These are phyloP conservation scores for Fusarium sp. DNA, from an alignment of 2,329 filamentous ascomycete genomes.

Conservation along the genomic window DNA sequence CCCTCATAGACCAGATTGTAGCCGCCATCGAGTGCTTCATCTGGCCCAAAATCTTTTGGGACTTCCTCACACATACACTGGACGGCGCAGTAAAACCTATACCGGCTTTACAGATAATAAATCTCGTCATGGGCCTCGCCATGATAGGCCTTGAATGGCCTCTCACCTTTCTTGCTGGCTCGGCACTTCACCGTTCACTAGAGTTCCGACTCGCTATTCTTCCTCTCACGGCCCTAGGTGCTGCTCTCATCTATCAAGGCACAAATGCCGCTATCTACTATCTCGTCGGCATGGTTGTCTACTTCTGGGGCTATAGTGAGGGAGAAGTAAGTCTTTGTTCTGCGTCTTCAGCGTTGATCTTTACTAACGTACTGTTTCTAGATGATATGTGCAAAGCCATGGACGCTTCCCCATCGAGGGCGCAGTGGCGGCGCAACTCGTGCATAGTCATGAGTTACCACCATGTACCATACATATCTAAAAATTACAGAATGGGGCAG, in stretches of 20 bases:
- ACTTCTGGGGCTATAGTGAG: conserved; percentile 98
- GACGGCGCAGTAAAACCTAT: conserved; percentile 88
- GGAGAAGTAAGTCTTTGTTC: conserved; percentile 80
- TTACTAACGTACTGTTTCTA: conserved; percentile 52
- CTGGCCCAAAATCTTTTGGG: conserved; percentile 99
- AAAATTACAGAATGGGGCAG: conserved; percentile 25
- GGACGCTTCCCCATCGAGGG: conserved; percentile 75
- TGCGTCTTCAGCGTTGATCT: not conserved
- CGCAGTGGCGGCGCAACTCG: conserved; percentile 48
- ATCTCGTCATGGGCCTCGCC: conserved; percentile 84
- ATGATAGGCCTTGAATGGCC: conserved; percentile 95
- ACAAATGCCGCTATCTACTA: conserved; percentile 96
- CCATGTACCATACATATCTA: conserved; percentile 34
- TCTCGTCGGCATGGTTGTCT: conserved; percentile 84
- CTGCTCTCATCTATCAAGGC: conserved; percentile 88
- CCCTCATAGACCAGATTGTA: conserved; percentile 83
- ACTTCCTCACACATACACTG: conserved; percentile 92
- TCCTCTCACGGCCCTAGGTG: conserved; percentile 81
- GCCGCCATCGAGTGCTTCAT: conserved; percentile 91
- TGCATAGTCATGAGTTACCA: conserved; percentile 33
- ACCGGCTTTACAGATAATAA: conserved; percentile 92
- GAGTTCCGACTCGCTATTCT: conserved; percentile 87
- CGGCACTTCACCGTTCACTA: conserved; percentile 86
- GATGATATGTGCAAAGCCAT: conserved; percentile 79
- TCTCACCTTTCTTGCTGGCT: conserved; percentile 81